Evolutionary conservation across 2,329 filamentous ascomycete genomes (phyloP).

Genomic region (Ophiostoma angusticollis): DNA sequence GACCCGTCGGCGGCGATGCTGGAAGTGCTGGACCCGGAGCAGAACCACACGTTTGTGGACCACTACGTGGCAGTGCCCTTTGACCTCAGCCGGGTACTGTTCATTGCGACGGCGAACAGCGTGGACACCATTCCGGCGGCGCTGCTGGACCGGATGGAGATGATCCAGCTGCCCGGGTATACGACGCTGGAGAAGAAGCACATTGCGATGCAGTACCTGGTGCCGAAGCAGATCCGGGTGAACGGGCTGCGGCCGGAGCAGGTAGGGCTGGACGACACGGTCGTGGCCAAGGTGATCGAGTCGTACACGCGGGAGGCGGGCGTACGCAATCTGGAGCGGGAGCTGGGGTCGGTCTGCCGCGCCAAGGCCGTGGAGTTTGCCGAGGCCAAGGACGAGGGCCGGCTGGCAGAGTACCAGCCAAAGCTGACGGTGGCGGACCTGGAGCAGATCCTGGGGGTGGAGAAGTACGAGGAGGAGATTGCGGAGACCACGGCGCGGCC

Average conservation of each 20-base stretch:
- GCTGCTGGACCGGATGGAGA: constrained; percentile 93
- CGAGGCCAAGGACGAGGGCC: constrained; percentile 67
- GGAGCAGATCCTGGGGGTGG: constrained; percentile 82
- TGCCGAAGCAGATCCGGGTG: constrained; percentile 86
- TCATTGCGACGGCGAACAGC: constrained; percentile 93
- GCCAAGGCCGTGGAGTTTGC: constrained; percentile 92
- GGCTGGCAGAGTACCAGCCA: constrained; percentile 58
- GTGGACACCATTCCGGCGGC: constrained; percentile 92
- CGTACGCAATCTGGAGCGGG: constrained; percentile 89
- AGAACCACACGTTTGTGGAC: constrained; percentile 89
- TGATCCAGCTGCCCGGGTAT: constrained; percentile 83
- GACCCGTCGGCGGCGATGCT: constrained; percentile 97
- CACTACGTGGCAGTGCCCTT: constrained; percentile 95
- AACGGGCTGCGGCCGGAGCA: constrained; percentile 73
- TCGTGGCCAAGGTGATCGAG: constrained; percentile 90
- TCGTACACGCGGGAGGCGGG: constrained; percentile 93
- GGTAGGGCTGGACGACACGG: constrained; percentile 64
- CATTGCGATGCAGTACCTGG: constrained; percentile 84
- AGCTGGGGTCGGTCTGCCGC: constrained; percentile 87
- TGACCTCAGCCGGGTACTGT: constrained; percentile 90
- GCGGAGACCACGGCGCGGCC: constrained; percentile 73
- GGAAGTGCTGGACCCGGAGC: constrained; percentile 92
- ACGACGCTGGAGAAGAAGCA: constrained; percentile 94
- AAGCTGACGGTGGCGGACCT: constrained; percentile 65
- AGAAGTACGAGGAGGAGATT: constrained; percentile 91